phyloP scores from a whole-genome alignment of 805 yeast genomes.

The Lipomyces yamanashiensis region DNA sequence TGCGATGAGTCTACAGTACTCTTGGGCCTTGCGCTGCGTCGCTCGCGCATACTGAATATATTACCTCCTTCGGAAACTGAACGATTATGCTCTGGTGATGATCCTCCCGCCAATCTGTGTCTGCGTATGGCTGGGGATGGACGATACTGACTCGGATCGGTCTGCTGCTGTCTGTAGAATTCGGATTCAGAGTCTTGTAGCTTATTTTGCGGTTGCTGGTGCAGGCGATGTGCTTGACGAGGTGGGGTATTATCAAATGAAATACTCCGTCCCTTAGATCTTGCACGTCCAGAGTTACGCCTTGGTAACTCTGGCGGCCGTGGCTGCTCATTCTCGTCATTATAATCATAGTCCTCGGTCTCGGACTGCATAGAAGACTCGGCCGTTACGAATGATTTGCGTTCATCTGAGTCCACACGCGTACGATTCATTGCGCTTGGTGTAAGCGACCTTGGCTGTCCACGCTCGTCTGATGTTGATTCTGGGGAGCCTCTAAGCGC shows the following conservation, averaged over 20 bases:
- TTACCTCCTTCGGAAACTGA: constrained; percentile 1
- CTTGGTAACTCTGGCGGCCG: constrained; percentile 17
- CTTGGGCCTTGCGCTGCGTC: too few species aligned
- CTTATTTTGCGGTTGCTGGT: constrained; percentile 1
- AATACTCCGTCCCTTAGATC: constrained; percentile 5
- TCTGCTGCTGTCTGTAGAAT: neutral
- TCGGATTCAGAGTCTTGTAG: neutral
- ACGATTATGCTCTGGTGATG: neutral
- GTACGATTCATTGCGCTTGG: neutral
- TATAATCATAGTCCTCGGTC: constrained; percentile 5
- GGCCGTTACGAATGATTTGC: constrained; percentile 18
- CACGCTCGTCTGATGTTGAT: neutral
- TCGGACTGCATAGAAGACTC: constrained; percentile 14
- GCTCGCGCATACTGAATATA: too few species aligned
- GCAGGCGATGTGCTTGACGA: neutral
- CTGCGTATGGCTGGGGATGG: neutral
- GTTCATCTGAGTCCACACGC: constrained; percentile 3
- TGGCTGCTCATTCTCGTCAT: neutral
- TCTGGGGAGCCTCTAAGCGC: neutral
- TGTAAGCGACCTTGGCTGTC: neutral
- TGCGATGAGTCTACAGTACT: neutral
- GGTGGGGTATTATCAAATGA: constrained; percentile 9
- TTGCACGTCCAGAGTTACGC: constrained; percentile 14
- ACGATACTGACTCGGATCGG: neutral
- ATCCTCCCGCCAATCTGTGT: neutral